phyloP scores from a whole-genome alignment of 228 moss, liverwort and hornwort species.

The Sphagnum fallax region DNA sequence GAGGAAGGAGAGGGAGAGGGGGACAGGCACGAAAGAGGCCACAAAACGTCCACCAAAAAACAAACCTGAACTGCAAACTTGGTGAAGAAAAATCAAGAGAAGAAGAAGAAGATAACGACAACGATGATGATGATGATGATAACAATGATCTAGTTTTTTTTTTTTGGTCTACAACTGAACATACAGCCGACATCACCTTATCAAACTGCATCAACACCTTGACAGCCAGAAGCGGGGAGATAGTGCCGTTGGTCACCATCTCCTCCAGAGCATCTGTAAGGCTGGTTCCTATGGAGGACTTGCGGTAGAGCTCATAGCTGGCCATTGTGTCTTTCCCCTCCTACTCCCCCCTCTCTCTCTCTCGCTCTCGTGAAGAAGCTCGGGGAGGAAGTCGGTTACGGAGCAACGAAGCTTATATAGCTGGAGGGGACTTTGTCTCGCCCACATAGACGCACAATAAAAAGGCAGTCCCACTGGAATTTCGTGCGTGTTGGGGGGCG shows the following conservation, averaged over 20 bases:
- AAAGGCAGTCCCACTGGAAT: too few species aligned
- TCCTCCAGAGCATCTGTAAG: constrained; percentile 87
- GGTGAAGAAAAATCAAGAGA: neutral
- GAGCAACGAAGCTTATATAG: too few species aligned
- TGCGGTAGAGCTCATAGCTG: constrained; percentile 82
- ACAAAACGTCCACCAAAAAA: neutral
- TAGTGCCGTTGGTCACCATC: constrained; percentile 73
- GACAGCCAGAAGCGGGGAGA: constrained; percentile 59
- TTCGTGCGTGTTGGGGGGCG: too few species aligned
- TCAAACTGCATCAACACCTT: constrained; percentile 99
- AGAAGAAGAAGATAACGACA: neutral
- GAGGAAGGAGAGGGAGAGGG: too few species aligned
- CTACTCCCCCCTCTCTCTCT: neutral
- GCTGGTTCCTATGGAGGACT: constrained; percentile 88
- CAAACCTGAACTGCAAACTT: constrained; percentile 1
- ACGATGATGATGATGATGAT: too few species aligned
- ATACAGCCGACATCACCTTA: constrained; percentile 30
- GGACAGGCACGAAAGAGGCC: neutral
- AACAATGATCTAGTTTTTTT: neutral
- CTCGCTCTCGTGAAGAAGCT: neutral
- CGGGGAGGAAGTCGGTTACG: too few species aligned
- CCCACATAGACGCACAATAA: too few species aligned
- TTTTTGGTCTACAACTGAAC: too few species aligned
- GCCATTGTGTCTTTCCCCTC: constrained; percentile 25
- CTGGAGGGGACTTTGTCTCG: too few species aligned